Base-by-base conservation (phyloP, 306 rosid species). In the Gastrolobium bilobum region DNA sequence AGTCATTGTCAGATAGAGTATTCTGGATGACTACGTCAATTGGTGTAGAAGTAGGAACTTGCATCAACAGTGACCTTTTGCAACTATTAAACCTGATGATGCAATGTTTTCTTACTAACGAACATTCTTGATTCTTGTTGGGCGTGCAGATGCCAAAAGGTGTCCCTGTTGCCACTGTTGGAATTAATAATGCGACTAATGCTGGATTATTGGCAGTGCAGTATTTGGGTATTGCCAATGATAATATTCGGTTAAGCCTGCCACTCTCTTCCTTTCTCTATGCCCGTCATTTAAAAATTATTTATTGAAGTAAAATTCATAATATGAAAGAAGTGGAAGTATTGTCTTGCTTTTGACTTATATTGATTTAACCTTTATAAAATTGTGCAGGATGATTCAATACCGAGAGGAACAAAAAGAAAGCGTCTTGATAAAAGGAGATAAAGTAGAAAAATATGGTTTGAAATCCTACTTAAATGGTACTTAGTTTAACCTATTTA, bases 141-240 rank as follows among this genome's bases (percentile, higher is more conserved):
- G 34, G 5, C 60, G 7, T 87, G 86, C 84, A 90, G 98, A 95
- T 92, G 97, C 98, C 98, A 1, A 75, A 85, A 78, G 98, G 98
- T 29, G 95, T 92, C 43, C 99, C 99, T 7, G 96, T 92, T 58
- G 97, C 97, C 20, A 88, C 95, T 31, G 90, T 95, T 38, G 99
- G 96, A 51, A 76, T 95, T 71, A 86, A 95, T 79, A 95, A 95
- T 34, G 89, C 98, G 10, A 86, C 96, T 42, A 92, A 95, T 72
- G 99, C 96, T 62, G 99, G 93, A 52, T 77, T 91, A 69, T 83
- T 89, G 29, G 96, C 92, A 2, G 88, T 83, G 42, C 83, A 95
- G 85, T 88, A 88, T 9, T 83, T 91, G 79, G 91, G 87, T 7
- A 68, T 84, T 48, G 66, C 75, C 7, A 69, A 90, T 72, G 44